Evolutionary conservation across 2,329 filamentous ascomycete species (phyloP).

Genomic region (Myriosclerotinia curreyana): DNA sequence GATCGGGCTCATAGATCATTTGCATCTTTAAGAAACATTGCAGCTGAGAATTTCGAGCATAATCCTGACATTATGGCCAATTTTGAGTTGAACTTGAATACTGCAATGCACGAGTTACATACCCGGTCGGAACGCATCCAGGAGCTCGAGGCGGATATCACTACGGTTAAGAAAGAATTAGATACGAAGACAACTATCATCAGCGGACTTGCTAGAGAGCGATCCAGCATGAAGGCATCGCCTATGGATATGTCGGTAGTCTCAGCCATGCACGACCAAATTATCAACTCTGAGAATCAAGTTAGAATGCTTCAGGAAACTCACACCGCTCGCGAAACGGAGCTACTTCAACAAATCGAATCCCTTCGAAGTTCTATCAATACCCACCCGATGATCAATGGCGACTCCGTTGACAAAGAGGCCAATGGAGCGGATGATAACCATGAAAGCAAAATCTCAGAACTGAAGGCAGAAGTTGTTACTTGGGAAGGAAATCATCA

Average conservation of each 20-base stretch:
- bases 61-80: conserved; percentile 83
- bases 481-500: conserved; percentile 76
- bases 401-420: conserved; percentile 20
- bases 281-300: conserved; percentile 81
- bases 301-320: conserved; percentile 70
- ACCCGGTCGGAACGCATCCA: conserved; percentile 84
- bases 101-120: conserved; percentile 90
- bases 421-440: conserved; percentile 29
- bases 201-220: conserved; percentile 85
- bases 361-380: conserved; percentile 50
- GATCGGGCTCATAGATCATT: conserved; percentile 92
- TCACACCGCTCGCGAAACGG: conserved; percentile 70
- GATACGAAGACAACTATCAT: conserved; percentile 96
- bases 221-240: conserved; percentile 80
- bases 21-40: conserved; percentile 83
- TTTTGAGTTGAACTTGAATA: conserved; percentile 87
- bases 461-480: conserved; percentile 68
- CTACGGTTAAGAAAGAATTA: conserved; percentile 88
- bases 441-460: conserved; percentile 46
- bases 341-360: conserved; percentile 69
- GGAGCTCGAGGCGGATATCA: conserved; percentile 80
- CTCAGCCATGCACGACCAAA: conserved; percentile 79
- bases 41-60: conserved; percentile 77
- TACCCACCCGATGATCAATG: conserved; percentile 26
- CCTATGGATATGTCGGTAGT: conserved; percentile 91